Percentiles rank a stretch among this genome's conserved stretches.
Conservation (phyloP, 2,329 filamentous ascomycete species). For the Penicillium sp. region DNA sequence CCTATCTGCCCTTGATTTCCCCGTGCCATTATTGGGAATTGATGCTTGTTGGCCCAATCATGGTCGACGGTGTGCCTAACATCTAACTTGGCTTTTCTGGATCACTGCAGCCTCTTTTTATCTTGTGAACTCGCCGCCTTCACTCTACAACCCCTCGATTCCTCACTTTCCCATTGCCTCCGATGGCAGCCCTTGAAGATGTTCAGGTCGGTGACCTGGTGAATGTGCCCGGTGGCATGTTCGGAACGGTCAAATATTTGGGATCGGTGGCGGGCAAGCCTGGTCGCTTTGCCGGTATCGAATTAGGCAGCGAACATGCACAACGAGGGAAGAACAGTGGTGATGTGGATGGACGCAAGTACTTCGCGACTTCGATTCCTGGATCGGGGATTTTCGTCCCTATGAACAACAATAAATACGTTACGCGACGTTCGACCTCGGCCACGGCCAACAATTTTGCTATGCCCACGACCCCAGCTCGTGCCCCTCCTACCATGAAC, state of each 20-base stretch:
- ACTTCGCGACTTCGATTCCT: conserved; percentile 72
- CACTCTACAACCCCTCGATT: conserved; percentile 1
- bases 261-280: conserved; percentile 83
- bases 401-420: conserved; percentile 63
- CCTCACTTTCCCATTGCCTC: not conserved
- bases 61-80: no score
- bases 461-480: conserved; percentile 63
- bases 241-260: conserved; percentile 81
- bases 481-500: conserved; percentile 63
- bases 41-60: no score
- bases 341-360: conserved; percentile 78
- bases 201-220: conserved; percentile 75
- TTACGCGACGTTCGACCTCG: conserved; percentile 52
- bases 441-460: conserved; percentile 28
- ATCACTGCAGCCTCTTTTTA: not conserved
- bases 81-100: no score
- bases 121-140: not conserved
- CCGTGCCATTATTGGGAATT: no score
- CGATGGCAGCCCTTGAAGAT: conserved; percentile 41
- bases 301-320: conserved; percentile 75
- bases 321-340: conserved; percentile 87
- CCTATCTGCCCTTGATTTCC: no score
- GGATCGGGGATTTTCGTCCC: conserved; percentile 93
- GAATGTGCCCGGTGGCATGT: conserved; percentile 90
- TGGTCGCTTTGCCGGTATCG: conserved; percentile 86